A percentile compares a stretch with the other conserved stretches of the same genome.
Conservation (phyloP, 495 filamentous ascomycete species). For the Aspergillus diversus region DNA sequence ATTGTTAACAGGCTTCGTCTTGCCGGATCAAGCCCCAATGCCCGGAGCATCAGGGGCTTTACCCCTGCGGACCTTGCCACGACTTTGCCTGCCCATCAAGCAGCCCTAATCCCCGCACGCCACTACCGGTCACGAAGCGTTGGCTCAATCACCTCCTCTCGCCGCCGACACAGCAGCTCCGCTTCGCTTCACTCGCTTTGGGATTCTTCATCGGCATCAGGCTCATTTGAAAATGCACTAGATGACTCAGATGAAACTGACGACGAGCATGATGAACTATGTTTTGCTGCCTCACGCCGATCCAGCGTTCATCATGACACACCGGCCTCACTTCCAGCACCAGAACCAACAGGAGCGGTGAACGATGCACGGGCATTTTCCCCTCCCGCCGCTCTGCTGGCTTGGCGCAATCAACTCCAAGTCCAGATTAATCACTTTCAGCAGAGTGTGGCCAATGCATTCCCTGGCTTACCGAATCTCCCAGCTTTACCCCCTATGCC, state of each 20-base stretch:
- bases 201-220: conserved; percentile 54
- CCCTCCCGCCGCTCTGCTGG: conserved; percentile 66
- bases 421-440: conserved; percentile 82
- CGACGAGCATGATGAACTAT: conserved; percentile 43
- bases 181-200: conserved; percentile 66
- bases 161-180: conserved; percentile 68
- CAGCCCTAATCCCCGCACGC: conserved; percentile 53
- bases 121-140: conserved; percentile 61
- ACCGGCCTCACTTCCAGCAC: conserved; percentile 27
- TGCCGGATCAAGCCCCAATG: conserved; percentile 69
- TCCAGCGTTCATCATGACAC: conserved; percentile 49
- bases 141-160: conserved; percentile 54
- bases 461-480: conserved; percentile 72
- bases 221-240: conserved; percentile 44
- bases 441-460: conserved; percentile 67
- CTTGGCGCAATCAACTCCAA: conserved; percentile 75
- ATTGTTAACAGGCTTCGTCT: conserved; percentile 76
- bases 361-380: conserved; percentile 46
- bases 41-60: conserved; percentile 71
- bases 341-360: conserved; percentile 34
- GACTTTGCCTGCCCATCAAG: conserved; percentile 61
- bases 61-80: conserved; percentile 73
- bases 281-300: conserved; percentile 49
- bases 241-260: conserved; percentile 54
- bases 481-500: conserved; percentile 63